Base-by-base conservation (phyloP, 2,329 filamentous ascomycete species). In the Beauveria sp. region DNA sequence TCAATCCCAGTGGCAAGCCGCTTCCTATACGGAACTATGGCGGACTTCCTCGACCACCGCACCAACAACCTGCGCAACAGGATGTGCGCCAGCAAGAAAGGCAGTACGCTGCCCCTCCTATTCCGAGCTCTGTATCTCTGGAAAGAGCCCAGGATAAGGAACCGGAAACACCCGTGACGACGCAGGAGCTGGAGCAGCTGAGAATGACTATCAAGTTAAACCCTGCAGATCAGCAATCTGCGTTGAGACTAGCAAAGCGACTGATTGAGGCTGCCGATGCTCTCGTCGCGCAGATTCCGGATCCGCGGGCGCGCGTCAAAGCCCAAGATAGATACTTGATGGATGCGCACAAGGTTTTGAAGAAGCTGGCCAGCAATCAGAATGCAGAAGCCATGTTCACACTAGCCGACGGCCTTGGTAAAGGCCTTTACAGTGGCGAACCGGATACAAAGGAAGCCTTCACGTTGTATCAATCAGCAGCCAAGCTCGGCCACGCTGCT, bases 351-450 rank as follows among this genome's bases (percentile, higher is more conserved):
- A 98, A 97, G 74, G 86, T 93, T 26, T 78, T 98, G 49, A 97
- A 97, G 79, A 97, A 96, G 73, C 81, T 98, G 10, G 86, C 88
- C 8, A 83, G 83, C 56, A 80, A 80, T 14, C 87, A 89, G 64
- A 90, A 93, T 68, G 76, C 86, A 0, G 92, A 96, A 9, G 93
- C 93, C 34, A 96, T 96, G 86, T 99, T 99, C 75, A 91, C 91
- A 68, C 77, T 96, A 58, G 95, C 93, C 22, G 95, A 98, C 72
- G 91, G 89, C 70, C 88, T 95, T 67, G 93, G 95, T 2, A 87
- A 89, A 66, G 93, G 93, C 5, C 76, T 85, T 9, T 83, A 98
- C 24, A 91, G 93, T 5, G 77, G 90, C 14, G 88, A 93, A 68
- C 81, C 86, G 0, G 93, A 98, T 69, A 85, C 89, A 58, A 96